These are phyloP conservation scores for Naganishia onofrii DNA, from an alignment of 768 basidiomycete genomes.

Conservation along the genomic window DNA sequence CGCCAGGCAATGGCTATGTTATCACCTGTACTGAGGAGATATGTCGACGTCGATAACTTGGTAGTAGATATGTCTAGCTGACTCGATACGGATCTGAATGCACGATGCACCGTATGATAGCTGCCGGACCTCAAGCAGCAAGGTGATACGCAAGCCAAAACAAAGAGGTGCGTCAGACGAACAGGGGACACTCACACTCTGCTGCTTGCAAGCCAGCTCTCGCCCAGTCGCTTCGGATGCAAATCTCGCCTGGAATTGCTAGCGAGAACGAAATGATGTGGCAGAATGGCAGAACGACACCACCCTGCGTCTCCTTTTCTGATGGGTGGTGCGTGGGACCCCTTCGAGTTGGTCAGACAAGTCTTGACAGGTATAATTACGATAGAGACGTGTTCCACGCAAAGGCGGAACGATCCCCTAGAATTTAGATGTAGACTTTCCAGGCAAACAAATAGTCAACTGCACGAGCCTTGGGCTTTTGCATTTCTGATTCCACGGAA, in stretches of 20 bases:
- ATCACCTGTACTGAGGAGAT: neutral
- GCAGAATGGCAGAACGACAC: no score
- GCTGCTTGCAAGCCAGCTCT: neutral
- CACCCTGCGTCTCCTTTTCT: no score
- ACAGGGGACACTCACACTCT: neutral
- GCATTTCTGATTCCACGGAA: no score
- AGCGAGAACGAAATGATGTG: no score
- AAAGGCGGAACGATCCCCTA: no score
- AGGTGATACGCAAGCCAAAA: slow-evolving; percentile 19
- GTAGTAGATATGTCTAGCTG: neutral
- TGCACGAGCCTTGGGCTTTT: no score
- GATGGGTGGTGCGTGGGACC: no score
- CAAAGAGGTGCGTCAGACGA: neutral
- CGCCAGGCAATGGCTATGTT: neutral
- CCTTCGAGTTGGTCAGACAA: no score
- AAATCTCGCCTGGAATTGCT: neutral
- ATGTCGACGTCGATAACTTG: neutral
- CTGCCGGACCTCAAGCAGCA: neutral
- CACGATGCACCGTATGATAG: neutral
- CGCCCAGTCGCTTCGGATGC: neutral
- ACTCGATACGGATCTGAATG: neutral
- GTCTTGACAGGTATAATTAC: no score
- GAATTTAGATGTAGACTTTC: no score
- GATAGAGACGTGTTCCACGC: no score
- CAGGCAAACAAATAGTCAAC: no score